These are phyloP conservation scores for Dothideomycetes sp. DNA, from an alignment of 2,329 filamentous ascomycete species.

Conservation along the genomic window DNA sequence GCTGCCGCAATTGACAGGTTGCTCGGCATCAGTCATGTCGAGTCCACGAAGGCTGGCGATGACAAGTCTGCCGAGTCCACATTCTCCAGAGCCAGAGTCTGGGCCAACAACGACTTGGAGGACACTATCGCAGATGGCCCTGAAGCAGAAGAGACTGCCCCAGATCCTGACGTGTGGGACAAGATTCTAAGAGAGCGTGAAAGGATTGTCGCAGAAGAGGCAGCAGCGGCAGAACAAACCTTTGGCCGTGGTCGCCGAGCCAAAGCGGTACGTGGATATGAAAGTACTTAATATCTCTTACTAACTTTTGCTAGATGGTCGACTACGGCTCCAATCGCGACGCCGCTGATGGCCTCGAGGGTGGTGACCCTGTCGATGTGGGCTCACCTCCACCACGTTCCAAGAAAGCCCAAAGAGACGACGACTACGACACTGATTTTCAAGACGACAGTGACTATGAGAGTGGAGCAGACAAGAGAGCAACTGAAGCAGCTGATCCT, in stretches of 20 bases:
- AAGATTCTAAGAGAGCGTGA: slow-evolving; percentile 79
- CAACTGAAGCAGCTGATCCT: slow-evolving; percentile 17
- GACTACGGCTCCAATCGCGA: slow-evolving; percentile 36
- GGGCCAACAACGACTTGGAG: slow-evolving; percentile 71
- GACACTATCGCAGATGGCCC: slow-evolving; percentile 51
- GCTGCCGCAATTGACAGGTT: slow-evolving; percentile 74
- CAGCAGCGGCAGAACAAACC: slow-evolving; percentile 58
- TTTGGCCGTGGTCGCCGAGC: slow-evolving; percentile 74
- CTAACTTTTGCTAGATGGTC: slow-evolving; percentile 29
- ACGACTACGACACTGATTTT: slow-evolving; percentile 43
- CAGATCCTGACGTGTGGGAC: slow-evolving; percentile 73
- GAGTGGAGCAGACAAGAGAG: slow-evolving; percentile 23
- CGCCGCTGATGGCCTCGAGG: slow-evolving; percentile 18
- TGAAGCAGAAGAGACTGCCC: slow-evolving; percentile 36
- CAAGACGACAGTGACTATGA: slow-evolving; percentile 33
- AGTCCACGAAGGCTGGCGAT: slow-evolving; percentile 57
- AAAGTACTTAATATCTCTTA: neutral
- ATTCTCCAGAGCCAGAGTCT: slow-evolving; percentile 84
- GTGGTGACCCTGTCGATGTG: slow-evolving; percentile 14
- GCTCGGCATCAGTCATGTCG: slow-evolving; percentile 75
- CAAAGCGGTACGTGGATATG: slow-evolving; percentile 31
- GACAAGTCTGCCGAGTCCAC: slow-evolving; percentile 64
- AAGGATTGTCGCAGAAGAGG: slow-evolving; percentile 63
- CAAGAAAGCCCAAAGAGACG: slow-evolving; percentile 24
- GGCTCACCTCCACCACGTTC: slow-evolving; percentile 1